Conservation (phyloP, 2,329 filamentous ascomycete genomes). For the Dactylellina drechsleri region DNA sequence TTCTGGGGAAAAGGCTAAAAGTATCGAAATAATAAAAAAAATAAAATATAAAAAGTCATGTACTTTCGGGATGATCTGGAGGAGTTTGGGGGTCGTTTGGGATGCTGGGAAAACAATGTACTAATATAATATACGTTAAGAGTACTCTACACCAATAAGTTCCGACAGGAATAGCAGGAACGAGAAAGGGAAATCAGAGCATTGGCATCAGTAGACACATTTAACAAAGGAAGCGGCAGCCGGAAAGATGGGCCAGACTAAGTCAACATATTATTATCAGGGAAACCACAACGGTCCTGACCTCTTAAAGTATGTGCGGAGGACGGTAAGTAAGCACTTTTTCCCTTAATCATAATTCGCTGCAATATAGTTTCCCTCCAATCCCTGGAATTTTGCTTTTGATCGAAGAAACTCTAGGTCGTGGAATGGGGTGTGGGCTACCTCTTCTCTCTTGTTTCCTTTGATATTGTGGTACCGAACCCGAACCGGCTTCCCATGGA, state of each 20-base stretch:
- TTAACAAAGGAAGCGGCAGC: slow-evolving; percentile 53
- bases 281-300: slow-evolving; percentile 38
- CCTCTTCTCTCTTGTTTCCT: slow-evolving; percentile 32
- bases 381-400: slow-evolving; percentile 52
- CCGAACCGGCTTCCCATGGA: slow-evolving; percentile 54
- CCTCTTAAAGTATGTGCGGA: slow-evolving; percentile 40
- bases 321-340: slow-evolving; percentile 25
- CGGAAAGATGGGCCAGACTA: slow-evolving; percentile 51
- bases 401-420: slow-evolving; percentile 37
- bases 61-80: slow-evolving; percentile 52
- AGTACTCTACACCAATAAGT: slow-evolving; percentile 38
- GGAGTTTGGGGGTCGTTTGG: slow-evolving; percentile 52
- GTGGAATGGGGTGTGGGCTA: slow-evolving; percentile 27
- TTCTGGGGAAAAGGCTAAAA: slow-evolving; percentile 54
- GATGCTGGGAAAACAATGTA: slow-evolving; percentile 51
- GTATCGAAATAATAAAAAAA: slow-evolving; percentile 52
- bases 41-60: slow-evolving; percentile 50
- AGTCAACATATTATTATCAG: slow-evolving; percentile 21
- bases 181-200: slow-evolving; percentile 42
- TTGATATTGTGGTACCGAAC: slow-evolving; percentile 51
- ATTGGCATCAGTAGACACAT: slow-evolving; percentile 36
- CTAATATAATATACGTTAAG: slow-evolving; percentile 45
- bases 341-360: slow-evolving; percentile 51
- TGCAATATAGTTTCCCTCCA: slow-evolving; percentile 37
- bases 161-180: slow-evolving; percentile 53